Evolutionary conservation across 257 asterid species (phyloP).

Genomic region (Sherardia arvensis): DNA sequence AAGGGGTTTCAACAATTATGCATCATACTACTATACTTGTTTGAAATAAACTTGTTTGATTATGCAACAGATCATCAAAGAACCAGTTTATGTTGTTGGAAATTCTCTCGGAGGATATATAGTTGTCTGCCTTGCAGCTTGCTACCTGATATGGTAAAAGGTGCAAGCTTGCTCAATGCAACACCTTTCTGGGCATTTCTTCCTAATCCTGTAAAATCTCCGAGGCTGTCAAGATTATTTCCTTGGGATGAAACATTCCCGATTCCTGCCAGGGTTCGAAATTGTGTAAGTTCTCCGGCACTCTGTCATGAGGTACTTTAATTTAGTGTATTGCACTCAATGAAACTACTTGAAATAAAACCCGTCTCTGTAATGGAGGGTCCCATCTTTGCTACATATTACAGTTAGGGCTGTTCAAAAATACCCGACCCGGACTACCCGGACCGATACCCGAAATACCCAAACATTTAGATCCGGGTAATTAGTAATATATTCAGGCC

Average conservation of each 20-base stretch:
- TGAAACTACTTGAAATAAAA: too few relatives aligned
- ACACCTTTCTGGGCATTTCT: constrained; percentile 94
- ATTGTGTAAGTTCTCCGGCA: constrained; percentile 40
- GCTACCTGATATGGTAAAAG: constrained; percentile 72
- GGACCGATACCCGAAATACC: too few relatives aligned
- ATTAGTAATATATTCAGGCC: too few relatives aligned
- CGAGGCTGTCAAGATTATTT: constrained; percentile 55
- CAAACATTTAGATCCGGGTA: too few relatives aligned
- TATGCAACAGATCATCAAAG: constrained; percentile 58
- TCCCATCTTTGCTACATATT: too few relatives aligned
- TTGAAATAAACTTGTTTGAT: background rate
- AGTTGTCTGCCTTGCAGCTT: constrained; percentile 81
- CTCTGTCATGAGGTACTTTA: background rate
- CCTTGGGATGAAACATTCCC: constrained; percentile 96
- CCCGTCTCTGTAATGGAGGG: too few relatives aligned
- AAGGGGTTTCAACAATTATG: background rate
- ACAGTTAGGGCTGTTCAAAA: too few relatives aligned
- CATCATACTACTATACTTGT: background rate
- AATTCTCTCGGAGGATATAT: constrained; percentile 91
- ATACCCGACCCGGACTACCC: too few relatives aligned
- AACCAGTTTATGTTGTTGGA: constrained; percentile 88
- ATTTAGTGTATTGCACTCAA: background rate
- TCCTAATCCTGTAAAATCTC: constrained; percentile 73
- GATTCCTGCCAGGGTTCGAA: constrained; percentile 54
- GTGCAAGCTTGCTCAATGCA: constrained; percentile 80